A percentile compares a stretch with the other conserved stretches of the same genome.
Evolutionary conservation across 495 filamentous ascomycete species (phyloP).

Genomic region (Penicillium samsonianum): DNA sequence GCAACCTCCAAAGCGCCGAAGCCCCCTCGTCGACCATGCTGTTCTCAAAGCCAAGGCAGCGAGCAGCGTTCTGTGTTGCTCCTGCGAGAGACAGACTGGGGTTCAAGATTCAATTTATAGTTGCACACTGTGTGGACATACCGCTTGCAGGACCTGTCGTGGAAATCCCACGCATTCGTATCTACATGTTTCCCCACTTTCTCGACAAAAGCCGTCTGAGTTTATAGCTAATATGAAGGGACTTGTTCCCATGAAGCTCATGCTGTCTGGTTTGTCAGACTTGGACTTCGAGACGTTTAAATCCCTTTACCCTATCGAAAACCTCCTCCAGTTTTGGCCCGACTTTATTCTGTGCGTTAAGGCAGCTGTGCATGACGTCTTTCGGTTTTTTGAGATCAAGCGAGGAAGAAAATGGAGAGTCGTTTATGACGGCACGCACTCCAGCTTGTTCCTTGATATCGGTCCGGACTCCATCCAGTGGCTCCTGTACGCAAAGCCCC

Average conservation of each 20-base stretch:
- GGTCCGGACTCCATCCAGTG: conserved; percentile 46
- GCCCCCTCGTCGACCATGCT: conserved; percentile 2
- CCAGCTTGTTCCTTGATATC: conserved; percentile 54
- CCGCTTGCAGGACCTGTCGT: conserved; percentile 55
- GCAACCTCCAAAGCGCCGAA: conserved; percentile 12
- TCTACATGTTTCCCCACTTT: conserved; percentile 16
- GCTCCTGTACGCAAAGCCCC: conserved; percentile 55
- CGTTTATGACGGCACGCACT: conserved; percentile 48
- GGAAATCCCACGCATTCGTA: conserved; percentile 60
- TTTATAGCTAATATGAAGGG: conserved; percentile 51
- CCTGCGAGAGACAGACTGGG: conserved; percentile 56
- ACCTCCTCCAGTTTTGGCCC: conserved; percentile 31
- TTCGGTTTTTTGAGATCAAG: conserved; percentile 48
- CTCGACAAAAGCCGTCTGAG: conserved; percentile 43
- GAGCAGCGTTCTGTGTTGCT: conserved; percentile 50
- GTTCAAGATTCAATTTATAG: conserved; percentile 40
- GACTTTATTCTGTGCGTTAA: conserved; percentile 37
- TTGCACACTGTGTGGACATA: conserved; percentile 58
- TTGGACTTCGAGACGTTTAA: conserved; percentile 27
- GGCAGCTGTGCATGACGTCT: conserved; percentile 39
- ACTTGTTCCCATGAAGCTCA: conserved; percentile 50
- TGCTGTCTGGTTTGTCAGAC: conserved; percentile 36
- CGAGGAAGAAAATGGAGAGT: conserved; percentile 55
- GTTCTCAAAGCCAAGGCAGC: conserved; percentile 29
- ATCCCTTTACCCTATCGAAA: conserved; percentile 8